Percentiles rank a stretch among this genome's conserved stretches.
These are phyloP conservation scores for Balamuthia mandrillaris DNA, from an alignment of 208 protist genomes.

Conservation along the genomic window DNA sequence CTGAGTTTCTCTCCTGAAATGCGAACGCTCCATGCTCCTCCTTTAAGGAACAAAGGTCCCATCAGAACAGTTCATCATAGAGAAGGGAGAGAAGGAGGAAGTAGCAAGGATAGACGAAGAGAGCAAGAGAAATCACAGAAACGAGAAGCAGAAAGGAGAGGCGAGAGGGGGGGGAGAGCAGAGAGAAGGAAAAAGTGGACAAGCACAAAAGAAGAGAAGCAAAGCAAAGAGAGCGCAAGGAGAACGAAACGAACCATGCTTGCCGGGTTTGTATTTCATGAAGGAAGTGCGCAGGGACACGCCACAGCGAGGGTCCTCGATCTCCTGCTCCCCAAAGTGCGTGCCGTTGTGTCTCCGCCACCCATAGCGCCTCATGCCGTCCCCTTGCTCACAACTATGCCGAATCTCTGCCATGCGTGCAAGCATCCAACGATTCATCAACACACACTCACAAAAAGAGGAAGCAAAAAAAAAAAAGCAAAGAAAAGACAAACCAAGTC, in stretches of 20 bases:
- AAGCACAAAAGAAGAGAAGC: too few species aligned
- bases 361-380: conserved; percentile 49
- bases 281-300: conserved; percentile 24
- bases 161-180: neutral
- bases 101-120: too few species aligned
- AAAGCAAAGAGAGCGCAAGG: too few species aligned
- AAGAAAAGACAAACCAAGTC: neutral
- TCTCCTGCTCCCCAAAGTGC: conserved; percentile 52
- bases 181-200: neutral
- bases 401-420: conserved; percentile 14
- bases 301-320: conserved; percentile 44
- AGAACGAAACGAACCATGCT: neutral
- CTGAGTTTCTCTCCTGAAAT: neutral
- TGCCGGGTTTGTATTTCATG: neutral
- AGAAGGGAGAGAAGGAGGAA: neutral
- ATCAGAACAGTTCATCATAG: neutral
- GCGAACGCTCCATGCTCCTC: neutral
- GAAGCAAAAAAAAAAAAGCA: neutral
- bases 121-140: neutral
- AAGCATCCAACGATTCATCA: neutral
- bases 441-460: neutral
- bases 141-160: neutral
- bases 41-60: neutral
- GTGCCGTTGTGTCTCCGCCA: conserved; percentile 63
- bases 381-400: conserved; percentile 50